Conservation (phyloP, 164 flowering plant species). For the Berberis vulgaris region DNA sequence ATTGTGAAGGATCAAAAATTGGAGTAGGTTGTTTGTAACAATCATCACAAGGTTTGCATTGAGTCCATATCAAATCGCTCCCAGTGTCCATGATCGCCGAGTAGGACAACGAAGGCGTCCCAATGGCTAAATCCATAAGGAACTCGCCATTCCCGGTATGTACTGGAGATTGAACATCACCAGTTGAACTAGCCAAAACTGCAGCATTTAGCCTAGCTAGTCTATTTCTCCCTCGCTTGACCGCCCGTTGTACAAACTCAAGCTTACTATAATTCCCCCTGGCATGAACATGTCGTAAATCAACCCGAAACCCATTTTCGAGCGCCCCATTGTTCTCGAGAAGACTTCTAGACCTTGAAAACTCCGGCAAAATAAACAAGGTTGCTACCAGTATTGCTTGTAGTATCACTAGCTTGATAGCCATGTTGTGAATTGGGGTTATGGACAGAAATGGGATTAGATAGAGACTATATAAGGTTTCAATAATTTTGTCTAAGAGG, state of each 20-base stretch:
- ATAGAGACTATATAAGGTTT: no score
- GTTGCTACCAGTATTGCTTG: neutral
- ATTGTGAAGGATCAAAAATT: slow-evolving; percentile 5
- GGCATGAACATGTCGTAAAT: slow-evolving; percentile 1
- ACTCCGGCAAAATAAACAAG: neutral
- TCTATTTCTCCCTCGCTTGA: slow-evolving; percentile 2
- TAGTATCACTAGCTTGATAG: neutral
- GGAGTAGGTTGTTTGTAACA: slow-evolving; percentile 8
- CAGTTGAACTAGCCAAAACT: neutral
- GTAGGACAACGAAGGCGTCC: neutral
- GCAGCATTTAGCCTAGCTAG: neutral
- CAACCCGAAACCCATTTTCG: neutral
- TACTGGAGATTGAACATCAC: neutral
- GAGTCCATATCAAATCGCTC: slow-evolving; percentile 6
- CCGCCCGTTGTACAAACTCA: slow-evolving; percentile 1
- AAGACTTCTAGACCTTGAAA: neutral
- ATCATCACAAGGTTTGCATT: slow-evolving; percentile 3
- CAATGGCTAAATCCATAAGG: slow-evolving; percentile 4
- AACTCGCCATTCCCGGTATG: slow-evolving; percentile 1
- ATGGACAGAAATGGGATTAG: no score
- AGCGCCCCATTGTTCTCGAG: neutral
- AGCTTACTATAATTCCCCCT: neutral
- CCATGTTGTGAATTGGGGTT: no score
- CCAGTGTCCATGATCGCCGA: slow-evolving; percentile 2
- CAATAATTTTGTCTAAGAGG: no score